Evolutionary conservation across 208 protist species (phyloP), one percentile per base, ranked within the genome.

Genomic region (Jaenimonas drosophilae): DNA sequence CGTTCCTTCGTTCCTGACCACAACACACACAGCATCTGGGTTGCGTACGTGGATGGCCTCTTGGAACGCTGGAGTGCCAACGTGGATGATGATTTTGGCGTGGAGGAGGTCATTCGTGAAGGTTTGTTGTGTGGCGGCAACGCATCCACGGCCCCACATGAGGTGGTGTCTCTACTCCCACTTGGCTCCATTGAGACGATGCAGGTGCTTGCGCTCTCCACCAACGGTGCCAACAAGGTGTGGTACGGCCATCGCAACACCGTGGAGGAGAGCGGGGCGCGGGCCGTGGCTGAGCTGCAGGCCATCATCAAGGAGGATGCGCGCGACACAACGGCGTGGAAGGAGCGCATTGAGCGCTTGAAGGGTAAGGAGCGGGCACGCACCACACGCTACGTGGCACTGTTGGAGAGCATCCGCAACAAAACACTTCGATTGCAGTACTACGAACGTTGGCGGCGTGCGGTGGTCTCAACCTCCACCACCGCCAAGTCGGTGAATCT

Each of bases 161-260:
- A 20, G 7, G 61, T 87, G 29, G 25, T 67, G 1, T 37, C 59
- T 0, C 37, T 88, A 2, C 57, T 76, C 28, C 64, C 64, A 11
- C 39, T 90, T 5, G 51, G 62, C 16, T 64, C 71, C 7, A 69
- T 81, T 29, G 78, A 90, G 44, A 87, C 80, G 27, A 63, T 91
- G 53, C 71, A 88, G 54, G 70, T 91, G 30, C 58, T 90, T 7
- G 73, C 76, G 7, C 49, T 95, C 5, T 81, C 81, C 14, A 91
- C 77, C 62, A 89, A 89, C 55, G 81, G 81, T 14, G 58, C 86
- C 4, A 95, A 91, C 61, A 90, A 83, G 45, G 67, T 91, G 3
- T 95, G 88, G 84, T 88, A 81, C 59, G 65, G 59, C 16, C 74
- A 83, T 37, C 54, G 63, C 34, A 95, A 95, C 49, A 54, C 42